These are phyloP conservation scores for Acer negundo DNA, from an alignment of 345 rosid species.

Conservation along the genomic window DNA sequence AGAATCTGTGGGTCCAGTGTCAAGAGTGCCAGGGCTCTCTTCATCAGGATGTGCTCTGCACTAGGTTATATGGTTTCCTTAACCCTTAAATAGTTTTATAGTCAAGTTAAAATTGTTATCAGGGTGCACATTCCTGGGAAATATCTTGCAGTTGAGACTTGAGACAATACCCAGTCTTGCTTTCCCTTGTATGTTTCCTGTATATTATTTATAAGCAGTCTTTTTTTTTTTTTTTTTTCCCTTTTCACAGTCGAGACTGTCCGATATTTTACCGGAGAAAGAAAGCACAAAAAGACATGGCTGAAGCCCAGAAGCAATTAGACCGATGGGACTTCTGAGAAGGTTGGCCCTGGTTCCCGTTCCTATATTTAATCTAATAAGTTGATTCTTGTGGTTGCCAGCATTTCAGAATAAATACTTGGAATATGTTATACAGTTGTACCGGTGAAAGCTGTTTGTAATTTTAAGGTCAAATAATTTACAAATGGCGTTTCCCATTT, in stretches of 20 bases:
- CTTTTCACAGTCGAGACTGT: slow-evolving; percentile 77
- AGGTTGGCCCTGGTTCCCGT: slow-evolving; percentile 3
- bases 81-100: not conserved
- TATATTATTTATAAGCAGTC: not conserved
- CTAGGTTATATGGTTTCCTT: slow-evolving; percentile 54
- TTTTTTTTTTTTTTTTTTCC: not conserved
- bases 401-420: not conserved
- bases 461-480: not conserved
- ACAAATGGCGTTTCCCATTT: not conserved
- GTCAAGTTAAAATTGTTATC: not conserved
- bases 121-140: not conserved
- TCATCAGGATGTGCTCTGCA: slow-evolving; percentile 97
- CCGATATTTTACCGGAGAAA: slow-evolving; percentile 97
- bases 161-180: not conserved
- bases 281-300: slow-evolving; percentile 97
- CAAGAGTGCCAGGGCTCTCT: slow-evolving; percentile 99
- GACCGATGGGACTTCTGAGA: slow-evolving; percentile 80
- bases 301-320: slow-evolving; percentile 73
- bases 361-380: too few relatives aligned
- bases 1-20: slow-evolving; percentile 94
- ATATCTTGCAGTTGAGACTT: not conserved
- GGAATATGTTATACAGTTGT: not conserved
- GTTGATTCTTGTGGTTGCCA: not conserved
- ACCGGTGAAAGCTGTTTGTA: not conserved
- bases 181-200: not conserved